Evolutionary conservation across 257 asterid genomes (phyloP).

Genomic region (Verbena officinalis): DNA sequence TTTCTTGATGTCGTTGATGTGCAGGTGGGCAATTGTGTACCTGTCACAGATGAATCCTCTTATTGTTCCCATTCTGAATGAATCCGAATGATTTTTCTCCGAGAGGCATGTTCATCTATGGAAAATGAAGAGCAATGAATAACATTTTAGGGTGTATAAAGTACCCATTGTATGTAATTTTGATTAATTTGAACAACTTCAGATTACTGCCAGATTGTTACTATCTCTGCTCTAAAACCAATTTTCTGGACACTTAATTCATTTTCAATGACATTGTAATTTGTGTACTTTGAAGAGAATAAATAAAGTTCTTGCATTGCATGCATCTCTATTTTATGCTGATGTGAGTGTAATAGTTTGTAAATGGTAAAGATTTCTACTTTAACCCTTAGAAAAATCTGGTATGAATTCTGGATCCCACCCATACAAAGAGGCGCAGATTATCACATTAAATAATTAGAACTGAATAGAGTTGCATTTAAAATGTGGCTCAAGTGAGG

Average conservation of each 20-base stretch:
- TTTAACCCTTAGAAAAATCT: no score
- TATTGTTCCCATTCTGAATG: conserved; percentile 79
- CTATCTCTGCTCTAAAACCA: conserved; percentile 31
- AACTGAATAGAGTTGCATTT: no score
- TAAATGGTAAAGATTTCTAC: no score
- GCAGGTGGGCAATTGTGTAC: conserved; percentile 94
- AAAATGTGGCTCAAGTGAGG: no score
- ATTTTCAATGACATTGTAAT: conserved; percentile 29
- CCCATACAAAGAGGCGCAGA: no score
- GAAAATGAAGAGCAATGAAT: conserved; percentile 27
- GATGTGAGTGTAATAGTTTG: no score
- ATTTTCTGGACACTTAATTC: conserved; percentile 18
- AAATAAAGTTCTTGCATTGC: conserved; percentile 12
- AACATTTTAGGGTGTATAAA: conserved; percentile 19
- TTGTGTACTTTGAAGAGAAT: conserved; percentile 35
- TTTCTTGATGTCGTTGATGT: conserved; percentile 19
- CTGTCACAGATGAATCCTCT: conserved; percentile 92
- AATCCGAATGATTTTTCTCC: conserved; percentile 48
- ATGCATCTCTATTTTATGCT: no score
- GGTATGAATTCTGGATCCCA: no score
- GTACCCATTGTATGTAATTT: conserved; percentile 31
- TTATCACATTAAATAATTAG: no score
- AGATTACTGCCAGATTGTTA: conserved; percentile 20
- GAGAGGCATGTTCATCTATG: conserved; percentile 10
- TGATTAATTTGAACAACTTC: conserved; percentile 20